Evolutionary conservation across 208 protist genomes (phyloP).

Genomic region (Acanthamoeba royreba): DNA sequence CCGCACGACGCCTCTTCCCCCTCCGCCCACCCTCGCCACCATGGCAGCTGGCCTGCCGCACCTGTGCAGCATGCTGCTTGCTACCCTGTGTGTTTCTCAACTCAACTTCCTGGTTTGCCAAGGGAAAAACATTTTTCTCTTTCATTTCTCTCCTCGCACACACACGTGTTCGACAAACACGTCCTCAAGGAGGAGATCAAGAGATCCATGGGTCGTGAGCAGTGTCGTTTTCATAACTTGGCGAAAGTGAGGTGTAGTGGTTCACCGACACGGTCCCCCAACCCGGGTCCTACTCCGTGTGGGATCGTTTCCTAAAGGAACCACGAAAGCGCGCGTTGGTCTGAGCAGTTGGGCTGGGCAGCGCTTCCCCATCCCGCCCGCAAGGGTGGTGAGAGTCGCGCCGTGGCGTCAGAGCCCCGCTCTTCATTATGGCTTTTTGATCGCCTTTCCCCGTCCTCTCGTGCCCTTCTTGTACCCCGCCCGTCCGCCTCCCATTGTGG

Average conservation of each 20-base stretch:
- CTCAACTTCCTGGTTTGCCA: too few species aligned
- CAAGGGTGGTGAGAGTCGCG: background rate
- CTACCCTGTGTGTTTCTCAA: too few species aligned
- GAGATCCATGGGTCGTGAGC: background rate
- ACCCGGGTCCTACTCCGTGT: background rate
- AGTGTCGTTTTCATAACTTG: background rate
- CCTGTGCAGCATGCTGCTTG: too few species aligned
- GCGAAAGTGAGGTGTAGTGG: background rate
- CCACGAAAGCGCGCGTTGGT: background rate
- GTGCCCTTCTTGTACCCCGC: too few species aligned
- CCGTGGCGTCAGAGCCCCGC: background rate
- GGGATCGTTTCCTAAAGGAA: conserved; percentile 23
- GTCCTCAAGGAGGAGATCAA: too few species aligned
- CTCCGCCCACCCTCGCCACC: too few species aligned
- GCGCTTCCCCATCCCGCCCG: background rate
- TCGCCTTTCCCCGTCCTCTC: background rate
- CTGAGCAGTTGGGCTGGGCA: background rate
- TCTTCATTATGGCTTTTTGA: background rate
- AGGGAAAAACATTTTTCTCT: too few species aligned
- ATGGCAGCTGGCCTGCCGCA: too few species aligned
- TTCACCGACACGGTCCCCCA: background rate
- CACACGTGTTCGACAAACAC: too few species aligned
- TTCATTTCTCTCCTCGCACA: too few species aligned
- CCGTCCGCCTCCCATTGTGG: too few species aligned
- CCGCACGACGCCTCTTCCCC: too few species aligned